A percentile compares a stretch with the other conserved stretches of the same genome.
These are phyloP conservation scores for Pythium apleroticum DNA, from an alignment of 352 stramenopile genomes.

Conservation along the genomic window DNA sequence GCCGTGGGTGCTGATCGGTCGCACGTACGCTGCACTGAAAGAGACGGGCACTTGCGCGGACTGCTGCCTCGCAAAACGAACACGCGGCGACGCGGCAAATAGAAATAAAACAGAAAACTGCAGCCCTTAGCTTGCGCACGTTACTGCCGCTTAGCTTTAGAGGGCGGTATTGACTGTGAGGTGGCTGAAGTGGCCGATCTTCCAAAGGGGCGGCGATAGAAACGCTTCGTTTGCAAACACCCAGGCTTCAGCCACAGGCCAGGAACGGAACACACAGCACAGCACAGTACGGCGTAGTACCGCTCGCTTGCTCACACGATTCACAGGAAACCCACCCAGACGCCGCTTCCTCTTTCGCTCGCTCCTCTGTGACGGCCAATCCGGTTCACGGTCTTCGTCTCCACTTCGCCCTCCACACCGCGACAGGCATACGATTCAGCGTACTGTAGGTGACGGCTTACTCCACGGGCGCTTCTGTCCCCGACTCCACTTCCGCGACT, in stretches of 20 bases:
- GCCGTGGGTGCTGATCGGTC: neutral
- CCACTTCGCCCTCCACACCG: neutral
- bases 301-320: neutral
- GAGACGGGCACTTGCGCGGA: slow-evolving; percentile 1
- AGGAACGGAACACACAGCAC: neutral
- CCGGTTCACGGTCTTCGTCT: neutral
- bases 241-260: neutral
- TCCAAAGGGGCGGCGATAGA: slow-evolving; percentile 5
- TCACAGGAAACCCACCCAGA: neutral
- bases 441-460: slow-evolving; percentile 13
- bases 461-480: neutral
- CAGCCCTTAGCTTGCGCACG: neutral
- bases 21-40: neutral
- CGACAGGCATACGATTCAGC: slow-evolving; percentile 9
- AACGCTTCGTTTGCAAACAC: slow-evolving; percentile 2
- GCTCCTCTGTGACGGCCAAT: slow-evolving; percentile 9
- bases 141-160: neutral
- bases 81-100: slow-evolving; percentile 9
- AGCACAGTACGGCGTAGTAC: too few species aligned
- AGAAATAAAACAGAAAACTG: slow-evolving; percentile 15
- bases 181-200: neutral
- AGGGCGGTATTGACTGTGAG: neutral
- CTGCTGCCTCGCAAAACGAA: slow-evolving; percentile 4
- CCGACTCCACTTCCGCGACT: neutral
- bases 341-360: neutral